These are phyloP conservation scores for Mortierella polycephala DNA, from an alignment of 371 early-diverging fungal genomes.

Conservation along the genomic window DNA sequence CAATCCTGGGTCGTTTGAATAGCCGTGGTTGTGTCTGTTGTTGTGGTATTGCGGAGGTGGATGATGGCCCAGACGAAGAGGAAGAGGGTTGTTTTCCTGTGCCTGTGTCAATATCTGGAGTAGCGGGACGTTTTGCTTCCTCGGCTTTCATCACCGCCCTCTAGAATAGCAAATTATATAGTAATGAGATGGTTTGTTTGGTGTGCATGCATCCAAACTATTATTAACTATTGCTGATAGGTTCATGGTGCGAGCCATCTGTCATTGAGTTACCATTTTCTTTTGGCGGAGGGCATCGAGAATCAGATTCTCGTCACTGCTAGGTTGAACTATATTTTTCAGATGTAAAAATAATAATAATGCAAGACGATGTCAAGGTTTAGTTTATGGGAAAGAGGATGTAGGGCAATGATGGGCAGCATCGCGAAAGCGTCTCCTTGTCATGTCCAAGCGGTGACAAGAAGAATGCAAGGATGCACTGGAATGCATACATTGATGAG, in stretches of 20 bases:
- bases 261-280: conserved; percentile 10
- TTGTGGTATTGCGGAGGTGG: not conserved
- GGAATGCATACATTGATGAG: conserved; percentile 22
- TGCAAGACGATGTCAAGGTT: not conserved
- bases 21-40: conserved; percentile 19
- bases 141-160: conserved; percentile 3
- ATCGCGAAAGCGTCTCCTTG: not conserved
- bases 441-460: no score
- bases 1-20: conserved; percentile 48
- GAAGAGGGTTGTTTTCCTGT: not conserved
- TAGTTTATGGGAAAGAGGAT: not conserved
- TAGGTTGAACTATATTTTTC: conserved; percentile 17
- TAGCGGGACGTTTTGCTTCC: conserved; percentile 15
- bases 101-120: conserved; percentile 6
- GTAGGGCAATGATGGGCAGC: not conserved
- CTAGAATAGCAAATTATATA: not conserved
- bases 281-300: conserved; percentile 42
- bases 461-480: not conserved
- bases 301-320: conserved; percentile 47
- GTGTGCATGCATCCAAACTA: not conserved
- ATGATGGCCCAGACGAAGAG: no score
- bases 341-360: not conserved
- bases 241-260: not conserved
- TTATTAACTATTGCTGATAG: not conserved
- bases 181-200: not conserved